These are phyloP conservation scores for Pneumocystis jirovecii DNA, from an alignment of 1,139 yeast species.

Conservation along the genomic window DNA sequence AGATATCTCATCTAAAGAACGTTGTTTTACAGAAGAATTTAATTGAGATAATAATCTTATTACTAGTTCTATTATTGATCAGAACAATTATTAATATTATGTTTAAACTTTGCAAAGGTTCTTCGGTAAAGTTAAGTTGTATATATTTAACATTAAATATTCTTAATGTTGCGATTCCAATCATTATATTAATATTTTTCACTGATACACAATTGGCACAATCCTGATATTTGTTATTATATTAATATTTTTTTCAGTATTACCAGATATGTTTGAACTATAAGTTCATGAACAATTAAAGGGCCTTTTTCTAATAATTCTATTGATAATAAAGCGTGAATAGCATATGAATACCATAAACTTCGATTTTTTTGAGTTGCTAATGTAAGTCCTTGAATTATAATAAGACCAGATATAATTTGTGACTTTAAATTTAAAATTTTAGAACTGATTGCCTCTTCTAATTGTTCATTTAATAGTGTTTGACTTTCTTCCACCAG, in stretches of 20 bases:
- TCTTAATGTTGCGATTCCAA: constrained; percentile 39
- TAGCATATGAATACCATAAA: constrained; percentile 58
- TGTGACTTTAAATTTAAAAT: constrained; percentile 30
- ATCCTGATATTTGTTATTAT: constrained; percentile 21
- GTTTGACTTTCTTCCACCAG: constrained; percentile 39
- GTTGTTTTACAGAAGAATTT: constrained; percentile 59
- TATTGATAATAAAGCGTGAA: constrained; percentile 25
- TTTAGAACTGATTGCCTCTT: constrained; percentile 42
- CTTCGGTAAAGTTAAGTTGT: constrained; percentile 31
- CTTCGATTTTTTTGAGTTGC: constrained; percentile 50
- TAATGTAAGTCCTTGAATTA: constrained; percentile 37
- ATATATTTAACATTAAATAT: constrained; percentile 39
- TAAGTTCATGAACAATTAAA: background rate
- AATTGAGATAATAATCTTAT: constrained; percentile 53
- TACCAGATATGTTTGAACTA: background rate
- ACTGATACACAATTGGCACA: constrained; percentile 22
- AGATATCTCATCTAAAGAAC: constrained; percentile 52
- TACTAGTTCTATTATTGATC: background rate
- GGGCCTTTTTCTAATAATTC: constrained; percentile 27
- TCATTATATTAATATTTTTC: constrained; percentile 23
- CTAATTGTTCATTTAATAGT: constrained; percentile 62
- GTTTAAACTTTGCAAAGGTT: constrained; percentile 34
- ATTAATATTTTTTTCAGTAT: constrained; percentile 14
- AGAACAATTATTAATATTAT: background rate
- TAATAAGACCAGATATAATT: constrained; percentile 36